These are phyloP conservation scores for Phytophthora syringae DNA, from an alignment of 352 stramenopile species.

Conservation along the genomic window DNA sequence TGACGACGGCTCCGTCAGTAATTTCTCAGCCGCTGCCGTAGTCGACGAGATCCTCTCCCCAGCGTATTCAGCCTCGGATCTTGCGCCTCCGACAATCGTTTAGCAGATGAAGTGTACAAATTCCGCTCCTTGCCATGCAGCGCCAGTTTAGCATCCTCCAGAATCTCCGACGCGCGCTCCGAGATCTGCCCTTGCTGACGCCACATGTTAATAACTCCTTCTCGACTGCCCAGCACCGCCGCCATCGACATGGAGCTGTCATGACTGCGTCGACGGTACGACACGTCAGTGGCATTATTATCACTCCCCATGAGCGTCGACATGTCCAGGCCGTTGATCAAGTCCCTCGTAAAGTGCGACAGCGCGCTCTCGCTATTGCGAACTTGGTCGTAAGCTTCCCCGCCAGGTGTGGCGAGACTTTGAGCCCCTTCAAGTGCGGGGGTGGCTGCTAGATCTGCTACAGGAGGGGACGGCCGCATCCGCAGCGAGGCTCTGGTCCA, in stretches of 20 bases:
- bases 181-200: constrained; percentile 83
- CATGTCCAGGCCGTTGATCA: constrained; percentile 60
- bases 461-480: constrained; percentile 51
- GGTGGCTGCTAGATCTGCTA: constrained; percentile 37
- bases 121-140: constrained; percentile 87
- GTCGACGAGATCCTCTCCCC: constrained; percentile 59
- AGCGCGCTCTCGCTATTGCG: constrained; percentile 64
- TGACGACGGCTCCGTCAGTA: constrained; percentile 27
- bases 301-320: constrained; percentile 22
- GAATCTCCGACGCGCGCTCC: constrained; percentile 79
- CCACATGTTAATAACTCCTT: constrained; percentile 86
- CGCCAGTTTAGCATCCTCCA: constrained; percentile 82
- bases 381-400: constrained; percentile 30
- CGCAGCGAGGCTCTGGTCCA: constrained; percentile 76
- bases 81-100: constrained; percentile 69
- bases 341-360: constrained; percentile 50
- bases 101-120: constrained; percentile 67
- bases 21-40: constrained; percentile 15
- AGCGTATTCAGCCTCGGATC: constrained; percentile 73
- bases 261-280: constrained; percentile 36
- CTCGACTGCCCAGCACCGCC: constrained; percentile 46
- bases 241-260: constrained; percentile 29
- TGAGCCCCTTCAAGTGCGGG: constrained; percentile 26
- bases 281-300: constrained; percentile 33
- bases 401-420: constrained; percentile 26